Evolutionary conservation across 2,329 filamentous ascomycete genomes (phyloP).

Genomic region (Balansia obtecta): DNA sequence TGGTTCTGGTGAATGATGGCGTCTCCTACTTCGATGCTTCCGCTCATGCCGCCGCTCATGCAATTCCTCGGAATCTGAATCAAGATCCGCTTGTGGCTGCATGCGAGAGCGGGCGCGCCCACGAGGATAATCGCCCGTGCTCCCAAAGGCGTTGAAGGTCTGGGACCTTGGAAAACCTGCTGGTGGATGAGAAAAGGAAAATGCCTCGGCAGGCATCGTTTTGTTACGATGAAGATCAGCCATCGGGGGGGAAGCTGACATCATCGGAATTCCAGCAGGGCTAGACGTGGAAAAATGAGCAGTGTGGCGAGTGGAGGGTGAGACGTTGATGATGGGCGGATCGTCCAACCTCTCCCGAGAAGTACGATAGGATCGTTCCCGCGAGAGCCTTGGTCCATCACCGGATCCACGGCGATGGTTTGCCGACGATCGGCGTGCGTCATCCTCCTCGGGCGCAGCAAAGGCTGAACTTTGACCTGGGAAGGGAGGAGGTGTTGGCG

Average conservation of each 20-base stretch:
- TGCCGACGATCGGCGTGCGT: slow-evolving; percentile 20
- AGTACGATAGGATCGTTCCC: slow-evolving; percentile 19
- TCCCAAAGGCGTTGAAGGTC: slow-evolving; percentile 19
- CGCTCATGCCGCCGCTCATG: slow-evolving; percentile 18
- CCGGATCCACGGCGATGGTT: slow-evolving; percentile 22
- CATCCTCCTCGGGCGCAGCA: slow-evolving; percentile 18
- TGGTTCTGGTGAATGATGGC: slow-evolving; percentile 21
- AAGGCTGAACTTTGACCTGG: slow-evolving; percentile 16
- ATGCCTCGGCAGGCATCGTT: slow-evolving; percentile 21
- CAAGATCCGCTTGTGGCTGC: slow-evolving; percentile 22
- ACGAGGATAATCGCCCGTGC: slow-evolving; percentile 15
- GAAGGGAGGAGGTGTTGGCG: slow-evolving; percentile 24
- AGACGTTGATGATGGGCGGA: slow-evolving; percentile 15
- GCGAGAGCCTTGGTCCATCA: slow-evolving; percentile 11
- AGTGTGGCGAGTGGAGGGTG: slow-evolving; percentile 19
- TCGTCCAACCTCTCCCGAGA: slow-evolving; percentile 22
- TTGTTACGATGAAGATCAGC: slow-evolving; percentile 19
- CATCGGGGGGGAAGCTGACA: slow-evolving; percentile 22
- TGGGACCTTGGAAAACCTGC: slow-evolving; percentile 19
- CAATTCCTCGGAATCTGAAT: slow-evolving; percentile 23
- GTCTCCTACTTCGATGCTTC: slow-evolving; percentile 24
- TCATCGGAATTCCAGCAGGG: slow-evolving; percentile 13
- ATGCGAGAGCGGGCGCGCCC: slow-evolving; percentile 25
- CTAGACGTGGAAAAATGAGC: slow-evolving; percentile 14
- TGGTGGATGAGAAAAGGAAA: slow-evolving; percentile 15